Base-by-base conservation (phyloP, 352 stramenopile genomes). In the Phytophthora ohioensis region DNA sequence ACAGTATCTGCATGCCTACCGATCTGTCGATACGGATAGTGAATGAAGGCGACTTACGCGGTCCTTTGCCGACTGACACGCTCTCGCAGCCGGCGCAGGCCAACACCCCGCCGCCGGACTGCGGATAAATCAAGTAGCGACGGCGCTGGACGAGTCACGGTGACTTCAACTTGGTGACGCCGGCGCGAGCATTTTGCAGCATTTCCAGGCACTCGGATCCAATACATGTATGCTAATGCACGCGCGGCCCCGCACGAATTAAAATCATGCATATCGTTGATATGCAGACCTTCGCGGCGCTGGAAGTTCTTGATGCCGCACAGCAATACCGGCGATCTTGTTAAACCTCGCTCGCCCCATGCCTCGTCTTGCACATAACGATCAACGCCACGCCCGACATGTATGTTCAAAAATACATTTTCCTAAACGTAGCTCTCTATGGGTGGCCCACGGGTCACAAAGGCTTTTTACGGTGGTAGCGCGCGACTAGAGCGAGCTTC, bases 11-110 rank as follows among this genome's bases (percentile, higher is more conserved):
- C 21, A 27, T 27, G 12, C 39, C 17, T 46, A 17, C 39, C 39
- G 73, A 83, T 31, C 32, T 17, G 34, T 15, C 17, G 51, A 11
- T 45, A 13, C 13, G 13, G 34, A 39, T 34, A 57, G 51, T 15
- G 12, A 15, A 35, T 41, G n/a, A 57, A 31, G 32, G 17, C 43
- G 43, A 49, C 43, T 49, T 32, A 21, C 13, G 39, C 39, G 39
- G 39, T 13, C 39, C 10, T 17, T 45, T 45, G 39, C 39, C 39
- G 39, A 5, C 39, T 46, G 39, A 49, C 43, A 49, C 43, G 43
- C 5, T 11, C 15, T 10, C 4, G 42, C 42, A 48, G 42, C 42
- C 42, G 42, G 13, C 42, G 21, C 42, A 27, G 21, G 21, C 42
- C 6, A 21, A 48, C 42, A 8, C 21, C 21, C 21, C 21, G 21